phyloP scores from a whole-genome alignment of 2,329 filamentous ascomycete genomes.

The Penicillium sp. region DNA sequence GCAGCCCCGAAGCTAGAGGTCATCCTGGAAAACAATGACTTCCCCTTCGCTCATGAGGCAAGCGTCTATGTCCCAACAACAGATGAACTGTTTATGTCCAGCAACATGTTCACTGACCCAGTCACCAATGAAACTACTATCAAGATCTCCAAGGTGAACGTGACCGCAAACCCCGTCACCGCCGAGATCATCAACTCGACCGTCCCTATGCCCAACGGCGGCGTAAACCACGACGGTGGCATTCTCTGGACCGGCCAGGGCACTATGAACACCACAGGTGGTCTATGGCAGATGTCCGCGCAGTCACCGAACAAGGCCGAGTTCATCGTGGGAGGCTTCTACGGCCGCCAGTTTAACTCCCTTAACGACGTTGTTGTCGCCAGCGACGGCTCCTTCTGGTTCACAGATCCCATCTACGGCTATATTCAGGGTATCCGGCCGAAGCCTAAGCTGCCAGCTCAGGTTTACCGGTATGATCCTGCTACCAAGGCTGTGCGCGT shows the following conservation, averaged over 20 bases:
- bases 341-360: slow-evolving; percentile 30
- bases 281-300: slow-evolving; percentile 25
- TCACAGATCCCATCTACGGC: slow-evolving; percentile 43
- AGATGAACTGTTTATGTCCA: slow-evolving; percentile 42
- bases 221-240: slow-evolving; percentile 47
- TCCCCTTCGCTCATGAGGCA: slow-evolving; percentile 55
- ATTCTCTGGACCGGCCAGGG: slow-evolving; percentile 50
- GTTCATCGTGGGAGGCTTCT: slow-evolving; percentile 34
- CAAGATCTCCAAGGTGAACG: slow-evolving; percentile 19
- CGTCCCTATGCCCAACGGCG: slow-evolving; percentile 52
- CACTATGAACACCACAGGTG: slow-evolving; percentile 17
- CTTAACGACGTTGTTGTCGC: slow-evolving; percentile 42
- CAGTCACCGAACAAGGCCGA: slow-evolving; percentile 25
- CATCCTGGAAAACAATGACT: slow-evolving; percentile 39
- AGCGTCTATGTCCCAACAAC: slow-evolving; percentile 38
- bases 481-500: slow-evolving; percentile 37
- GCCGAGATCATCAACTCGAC: slow-evolving; percentile 40
- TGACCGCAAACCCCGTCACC: slow-evolving; percentile 10
- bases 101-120: slow-evolving; percentile 34
- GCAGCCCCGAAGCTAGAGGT: slow-evolving; percentile 37
- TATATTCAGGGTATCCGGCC: slow-evolving; percentile 36
- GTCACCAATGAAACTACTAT: slow-evolving; percentile 19
- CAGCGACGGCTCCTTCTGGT: slow-evolving; percentile 39
- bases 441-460: slow-evolving; percentile 34
- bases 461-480: slow-evolving; percentile 44